Evolutionary conservation across 441 rosid genomes (phyloP), one percentile per base, ranked within the genome.

Genomic region (Populus hybrid): DNA sequence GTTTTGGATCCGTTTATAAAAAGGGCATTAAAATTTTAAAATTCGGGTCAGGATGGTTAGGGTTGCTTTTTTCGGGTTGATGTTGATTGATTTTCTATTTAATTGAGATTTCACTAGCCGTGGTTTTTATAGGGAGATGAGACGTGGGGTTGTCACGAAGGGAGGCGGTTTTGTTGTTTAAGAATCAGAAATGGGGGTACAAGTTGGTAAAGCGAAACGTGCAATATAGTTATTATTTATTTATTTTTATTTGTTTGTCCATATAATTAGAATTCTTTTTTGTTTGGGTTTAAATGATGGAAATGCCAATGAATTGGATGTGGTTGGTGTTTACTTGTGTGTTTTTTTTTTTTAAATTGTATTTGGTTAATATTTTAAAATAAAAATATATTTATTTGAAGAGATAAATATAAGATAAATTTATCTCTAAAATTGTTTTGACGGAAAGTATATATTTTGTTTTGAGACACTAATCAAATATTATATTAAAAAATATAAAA

Each of bases 131-230:
- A 53, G 61, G 18, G 61, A 53, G 6, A 30, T 5, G 61, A 53
- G 61, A 53, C 61, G 61, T 53, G 61, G 61, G 61, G 21, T 53
- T 6, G 61, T 6, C n/a, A 2, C 28, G 0, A 28, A 24, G 8
- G 18, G 12, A 9, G 59, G 23, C 32, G 72, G 64, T 53, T 72
- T 12, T 30, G 3, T 5, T 26, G 7, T 5, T 4, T 53, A 35
- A 7, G 38, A 46, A 46, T 46, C 16, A 46, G 6, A 11, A 11
- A 9, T 42, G 50, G 14, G 24, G 14, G 70, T 23, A 64, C 69
- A 73, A 21, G 69, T 64, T 63, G 65, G 9, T 7, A 5, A 23
- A 7, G 80, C 68, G 66, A 11, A 66, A 30, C 2, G 82, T 75
- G 61, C 70, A 67, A n/a, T 28, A 3, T 30, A 7, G 6, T 35